A percentile compares a stretch with the other conserved stretches of the same genome.
Evolutionary conservation across 2,329 filamentous ascomycete species (phyloP).

Genomic region (Pseudogymnoascus sp.): DNA sequence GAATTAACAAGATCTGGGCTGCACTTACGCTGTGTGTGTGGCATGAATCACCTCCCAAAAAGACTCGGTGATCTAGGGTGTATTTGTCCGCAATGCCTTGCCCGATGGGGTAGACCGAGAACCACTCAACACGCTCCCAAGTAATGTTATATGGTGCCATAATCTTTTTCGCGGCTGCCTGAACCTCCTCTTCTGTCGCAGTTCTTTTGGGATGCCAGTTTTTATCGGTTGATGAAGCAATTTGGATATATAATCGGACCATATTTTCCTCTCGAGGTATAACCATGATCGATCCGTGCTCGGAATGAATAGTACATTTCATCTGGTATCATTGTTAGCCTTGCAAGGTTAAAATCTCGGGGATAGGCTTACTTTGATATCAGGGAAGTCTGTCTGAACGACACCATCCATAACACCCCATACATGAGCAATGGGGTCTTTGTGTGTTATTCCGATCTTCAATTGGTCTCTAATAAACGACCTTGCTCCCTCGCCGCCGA

Average conservation of each 20-base stretch:
- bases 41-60: conserved; percentile 69
- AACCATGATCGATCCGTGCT: conserved; percentile 68
- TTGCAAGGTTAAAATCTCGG: conserved; percentile 35
- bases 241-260: conserved; percentile 63
- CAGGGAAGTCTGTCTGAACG: conserved; percentile 64
- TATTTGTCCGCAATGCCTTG: conserved; percentile 63
- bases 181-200: conserved; percentile 54
- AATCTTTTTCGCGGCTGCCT: conserved; percentile 56
- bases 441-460: conserved; percentile 61
- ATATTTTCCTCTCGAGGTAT: conserved; percentile 64
- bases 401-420: conserved; percentile 73
- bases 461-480: conserved; percentile 57
- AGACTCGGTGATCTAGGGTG: conserved; percentile 59
- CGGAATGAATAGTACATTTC: conserved; percentile 69
- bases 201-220: conserved; percentile 55
- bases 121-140: conserved; percentile 64
- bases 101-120: conserved; percentile 67
- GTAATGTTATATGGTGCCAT: conserved; percentile 57
- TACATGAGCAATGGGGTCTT: conserved; percentile 61
- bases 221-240: conserved; percentile 50
- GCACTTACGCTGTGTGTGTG: conserved; percentile 63
- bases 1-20: conserved; percentile 18
- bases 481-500: conserved; percentile 62
- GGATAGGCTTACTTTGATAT: conserved; percentile 59
- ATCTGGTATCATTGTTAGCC: conserved; percentile 42